Base-by-base conservation (phyloP, 129 eudicot species). In the Solidago caesia region DNA sequence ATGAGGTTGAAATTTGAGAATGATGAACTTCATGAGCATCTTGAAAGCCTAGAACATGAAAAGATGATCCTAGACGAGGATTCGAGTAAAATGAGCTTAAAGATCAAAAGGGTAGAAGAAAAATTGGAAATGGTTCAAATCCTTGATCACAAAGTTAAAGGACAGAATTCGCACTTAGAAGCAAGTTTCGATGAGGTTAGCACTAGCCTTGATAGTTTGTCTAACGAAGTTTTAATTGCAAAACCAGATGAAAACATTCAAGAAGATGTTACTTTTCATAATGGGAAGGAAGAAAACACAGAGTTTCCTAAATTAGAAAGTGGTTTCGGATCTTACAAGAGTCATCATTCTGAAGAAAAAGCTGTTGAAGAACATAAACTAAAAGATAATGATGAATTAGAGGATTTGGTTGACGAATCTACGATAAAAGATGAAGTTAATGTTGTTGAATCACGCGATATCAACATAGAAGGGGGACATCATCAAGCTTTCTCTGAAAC, bases 21-120 rank as follows among this genome's bases (percentile, higher is more conserved):
- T n/a, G 69, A 85, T 49, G 84, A 79, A 52, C 86, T 91, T 51
- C 76, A 77, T 26, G 79, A 60, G 46, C 80, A 88, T 29, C 44
- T 91, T 63, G 66, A 65, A 53, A 77, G 46, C 51, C 67, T 88
- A 27, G 90, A 88, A 68, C 80, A 68, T 48, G 83, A 87, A 4
- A 85, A 83, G 52, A 77, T 75, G 61, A 67, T 27, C 9, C 71
- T 78, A 48, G 56, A 51, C 15, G 85, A 80, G 15, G 84, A 59
- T 39, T 79, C 88, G 15, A 67, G 80, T 4, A 49, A 61, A 52
- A 82, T 46, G 88, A 84, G 25, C 29, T 48, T 78, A 12, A 84
- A 79, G 74, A 75, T 91, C 51, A 81, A 77, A 70, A 85, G 82
- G 56, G 48, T 91, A 56, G 91, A 86, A 52, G 83, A 86, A 59